A percentile compares a stretch with the other conserved stretches of the same genome.
Conservation (phyloP, 1,284 basidiomycete species). For the Austroboletus olivaceoglutinosus region DNA sequence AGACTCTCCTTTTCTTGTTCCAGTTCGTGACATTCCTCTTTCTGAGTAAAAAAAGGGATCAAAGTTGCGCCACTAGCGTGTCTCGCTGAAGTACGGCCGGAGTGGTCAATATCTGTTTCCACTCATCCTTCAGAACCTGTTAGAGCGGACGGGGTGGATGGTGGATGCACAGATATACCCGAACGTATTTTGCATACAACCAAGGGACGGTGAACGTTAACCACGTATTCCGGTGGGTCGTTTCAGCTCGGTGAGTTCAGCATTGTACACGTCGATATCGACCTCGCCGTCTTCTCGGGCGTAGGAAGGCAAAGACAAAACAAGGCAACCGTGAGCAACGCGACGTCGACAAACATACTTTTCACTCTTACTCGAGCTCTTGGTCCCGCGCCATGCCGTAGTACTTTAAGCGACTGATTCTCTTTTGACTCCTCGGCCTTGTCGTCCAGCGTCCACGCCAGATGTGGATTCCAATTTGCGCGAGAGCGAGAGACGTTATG, state of each 20-base stretch:
- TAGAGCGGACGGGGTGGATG: background rate
- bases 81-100: constrained; percentile 71
- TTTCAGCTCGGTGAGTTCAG: constrained; percentile 56
- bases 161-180: constrained; percentile 45
- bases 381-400: constrained; percentile 86
- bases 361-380: constrained; percentile 57
- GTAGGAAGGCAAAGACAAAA: constrained; percentile 51
- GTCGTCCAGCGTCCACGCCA: constrained; percentile 26
- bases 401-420: constrained; percentile 81
- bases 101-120: constrained; percentile 81
- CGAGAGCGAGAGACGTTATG: background rate
- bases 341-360: background rate
- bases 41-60: constrained; percentile 88
- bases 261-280: constrained; percentile 70
- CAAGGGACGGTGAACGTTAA: constrained; percentile 90
- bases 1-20: constrained; percentile 48
- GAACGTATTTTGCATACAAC: constrained; percentile 86
- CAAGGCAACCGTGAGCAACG: constrained; percentile 4
- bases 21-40: constrained; percentile 74
- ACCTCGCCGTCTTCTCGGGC: constrained; percentile 70
- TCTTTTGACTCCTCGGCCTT: constrained; percentile 70
- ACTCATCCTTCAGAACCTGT: background rate
- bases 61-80: constrained; percentile 71
- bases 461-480: background rate
- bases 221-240: constrained; percentile 72